These are phyloP conservation scores for Coemansia sp. DNA, from an alignment of 192 early-diverging fungal genomes.

Conservation along the genomic window DNA sequence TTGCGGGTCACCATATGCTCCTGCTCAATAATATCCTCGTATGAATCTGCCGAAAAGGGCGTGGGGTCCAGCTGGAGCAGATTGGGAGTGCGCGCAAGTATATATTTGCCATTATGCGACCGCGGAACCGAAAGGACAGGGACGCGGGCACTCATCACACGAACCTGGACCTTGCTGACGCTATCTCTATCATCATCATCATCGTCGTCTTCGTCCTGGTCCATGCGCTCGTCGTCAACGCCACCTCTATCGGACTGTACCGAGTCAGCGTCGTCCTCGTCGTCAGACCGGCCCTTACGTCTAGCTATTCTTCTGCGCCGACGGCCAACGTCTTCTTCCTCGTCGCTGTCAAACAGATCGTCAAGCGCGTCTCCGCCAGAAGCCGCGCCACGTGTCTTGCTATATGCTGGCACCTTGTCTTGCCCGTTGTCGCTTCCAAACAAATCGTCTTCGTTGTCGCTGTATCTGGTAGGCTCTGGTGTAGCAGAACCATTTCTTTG, in stretches of 20 bases:
- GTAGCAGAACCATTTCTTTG: slow-evolving; percentile 16
- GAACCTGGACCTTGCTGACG: slow-evolving; percentile 15
- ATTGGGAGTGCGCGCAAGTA: slow-evolving; percentile 47
- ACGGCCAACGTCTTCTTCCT: not conserved
- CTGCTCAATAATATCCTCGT: slow-evolving; percentile 42
- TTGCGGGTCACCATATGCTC: slow-evolving; percentile 37
- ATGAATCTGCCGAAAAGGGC: slow-evolving; percentile 33
- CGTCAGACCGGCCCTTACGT: slow-evolving; percentile 35
- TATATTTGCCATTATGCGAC: slow-evolving; percentile 17
- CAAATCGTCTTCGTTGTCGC: slow-evolving; percentile 1
- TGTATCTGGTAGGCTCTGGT: slow-evolving; percentile 17
- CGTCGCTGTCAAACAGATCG: slow-evolving; percentile 35
- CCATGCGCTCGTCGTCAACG: not conserved
- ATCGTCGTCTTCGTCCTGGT: slow-evolving; percentile 12
- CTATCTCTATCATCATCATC: slow-evolving; percentile 12
- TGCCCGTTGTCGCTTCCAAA: slow-evolving; percentile 14
- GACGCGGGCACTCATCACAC: slow-evolving; percentile 35
- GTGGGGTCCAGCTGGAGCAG: slow-evolving; percentile 48
- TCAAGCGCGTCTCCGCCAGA: not conserved
- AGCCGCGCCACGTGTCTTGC: not conserved
- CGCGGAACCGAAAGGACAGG: slow-evolving; percentile 38
- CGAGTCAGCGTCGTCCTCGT: slow-evolving; percentile 12
- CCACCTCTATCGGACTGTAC: not conserved
- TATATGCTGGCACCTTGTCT: not conserved
- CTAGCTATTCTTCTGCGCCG: not conserved